A percentile compares a stretch with the other conserved stretches of the same genome.
These are phyloP conservation scores for Pseudocercospora vitis DNA, from an alignment of 2,329 filamentous ascomycete genomes.

Conservation along the genomic window DNA sequence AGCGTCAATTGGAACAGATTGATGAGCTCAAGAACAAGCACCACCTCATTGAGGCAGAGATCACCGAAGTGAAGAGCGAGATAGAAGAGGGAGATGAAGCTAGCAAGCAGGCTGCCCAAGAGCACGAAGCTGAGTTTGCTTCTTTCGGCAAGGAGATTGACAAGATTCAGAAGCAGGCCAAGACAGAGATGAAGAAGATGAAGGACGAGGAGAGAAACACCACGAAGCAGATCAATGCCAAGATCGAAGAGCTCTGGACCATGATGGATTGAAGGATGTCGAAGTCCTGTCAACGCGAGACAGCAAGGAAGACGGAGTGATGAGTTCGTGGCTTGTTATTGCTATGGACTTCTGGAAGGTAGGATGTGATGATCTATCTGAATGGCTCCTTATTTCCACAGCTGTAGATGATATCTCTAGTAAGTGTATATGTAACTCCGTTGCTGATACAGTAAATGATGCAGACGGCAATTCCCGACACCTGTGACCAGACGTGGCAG, in stretches of 20 bases:
- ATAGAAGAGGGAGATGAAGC: conserved; percentile 17
- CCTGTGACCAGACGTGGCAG: too few relatives aligned
- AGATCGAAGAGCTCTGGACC: conserved; percentile 23
- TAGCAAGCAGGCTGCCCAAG: conserved; percentile 11
- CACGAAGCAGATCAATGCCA: conserved; percentile 23
- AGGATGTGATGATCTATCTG: too few relatives aligned
- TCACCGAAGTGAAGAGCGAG: conserved; percentile 21
- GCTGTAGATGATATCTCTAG: too few relatives aligned
- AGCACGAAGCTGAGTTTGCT: conserved; percentile 20
- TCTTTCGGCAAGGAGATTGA: conserved; percentile 22
- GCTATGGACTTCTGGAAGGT: too few relatives aligned
- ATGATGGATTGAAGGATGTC: too few relatives aligned
- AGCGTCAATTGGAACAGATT: conserved; percentile 20
- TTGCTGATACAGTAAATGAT: too few relatives aligned
- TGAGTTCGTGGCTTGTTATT: too few relatives aligned
- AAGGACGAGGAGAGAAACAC: conserved; percentile 23
- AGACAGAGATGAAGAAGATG: conserved; percentile 24
- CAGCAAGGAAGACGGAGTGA: too few relatives aligned
- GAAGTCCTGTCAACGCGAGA: too few relatives aligned
- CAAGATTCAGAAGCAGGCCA: conserved; percentile 19
- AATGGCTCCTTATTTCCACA: too few relatives aligned
- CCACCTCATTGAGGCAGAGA: conserved; percentile 22
- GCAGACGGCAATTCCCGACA: too few relatives aligned
- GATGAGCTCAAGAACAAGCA: conserved; percentile 21
- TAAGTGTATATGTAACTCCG: too few relatives aligned